Conservation (phyloP, 495 filamentous ascomycete species). For the Xylaria acuta region DNA sequence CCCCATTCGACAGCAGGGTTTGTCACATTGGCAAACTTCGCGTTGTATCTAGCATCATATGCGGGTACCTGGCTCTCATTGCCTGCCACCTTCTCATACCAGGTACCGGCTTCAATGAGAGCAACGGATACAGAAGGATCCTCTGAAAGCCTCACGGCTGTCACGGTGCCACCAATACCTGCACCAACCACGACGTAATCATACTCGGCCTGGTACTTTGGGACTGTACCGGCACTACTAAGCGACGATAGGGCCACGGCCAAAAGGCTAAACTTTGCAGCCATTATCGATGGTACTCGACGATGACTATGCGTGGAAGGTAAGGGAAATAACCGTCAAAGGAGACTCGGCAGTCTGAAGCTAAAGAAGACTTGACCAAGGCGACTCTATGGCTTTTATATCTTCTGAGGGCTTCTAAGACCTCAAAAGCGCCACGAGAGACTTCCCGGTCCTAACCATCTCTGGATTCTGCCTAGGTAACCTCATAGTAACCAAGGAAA, state of each 20-base stretch:
- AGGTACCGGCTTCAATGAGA: slow-evolving; percentile 9
- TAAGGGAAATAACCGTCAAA: background rate
- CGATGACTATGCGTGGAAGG: background rate
- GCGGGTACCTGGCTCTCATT: slow-evolving; percentile 5
- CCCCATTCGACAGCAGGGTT: slow-evolving; percentile 9
- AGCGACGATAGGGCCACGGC: background rate
- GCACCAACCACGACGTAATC: slow-evolving; percentile 11
- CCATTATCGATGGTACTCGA: background rate
- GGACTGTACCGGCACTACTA: background rate
- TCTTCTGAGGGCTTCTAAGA: background rate
- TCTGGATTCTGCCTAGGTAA: background rate
- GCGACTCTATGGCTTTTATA: background rate
- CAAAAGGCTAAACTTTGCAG: slow-evolving; percentile 5
- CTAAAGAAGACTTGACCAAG: background rate
- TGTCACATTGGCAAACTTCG: background rate
- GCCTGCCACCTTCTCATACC: slow-evolving; percentile 1
- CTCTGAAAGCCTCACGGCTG: background rate
- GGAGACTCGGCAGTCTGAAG: background rate
- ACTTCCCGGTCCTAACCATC: background rate
- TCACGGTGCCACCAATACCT: background rate
- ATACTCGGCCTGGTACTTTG: background rate
- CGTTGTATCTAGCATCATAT: slow-evolving; percentile 6
- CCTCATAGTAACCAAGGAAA: background rate
- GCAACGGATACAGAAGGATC: slow-evolving; percentile 7
- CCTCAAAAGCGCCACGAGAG: background rate